Evolutionary conservation across 176 grass and related monocot genomes (phyloP).

Genomic region (Bothriochloa decipiens): DNA sequence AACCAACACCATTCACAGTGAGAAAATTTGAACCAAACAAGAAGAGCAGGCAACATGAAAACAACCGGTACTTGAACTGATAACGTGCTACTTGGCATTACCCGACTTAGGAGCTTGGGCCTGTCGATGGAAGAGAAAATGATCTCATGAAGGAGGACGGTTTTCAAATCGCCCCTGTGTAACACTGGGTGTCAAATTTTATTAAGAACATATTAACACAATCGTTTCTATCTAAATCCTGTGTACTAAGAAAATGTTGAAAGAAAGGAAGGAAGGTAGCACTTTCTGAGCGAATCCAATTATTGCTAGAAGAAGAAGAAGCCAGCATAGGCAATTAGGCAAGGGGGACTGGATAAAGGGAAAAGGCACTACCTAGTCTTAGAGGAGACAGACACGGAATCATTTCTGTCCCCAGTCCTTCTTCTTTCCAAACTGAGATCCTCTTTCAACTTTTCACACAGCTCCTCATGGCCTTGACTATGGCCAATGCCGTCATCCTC

Average conservation of each 20-base stretch:
- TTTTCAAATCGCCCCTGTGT: slow-evolving; percentile 47
- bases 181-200: slow-evolving; percentile 11
- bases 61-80: neutral
- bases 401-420: neutral
- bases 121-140: slow-evolving; percentile 82
- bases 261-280: neutral
- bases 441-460: slow-evolving; percentile 34
- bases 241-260: neutral
- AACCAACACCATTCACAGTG: slow-evolving; percentile 30
- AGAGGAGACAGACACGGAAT: slow-evolving; percentile 30
- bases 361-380: neutral
- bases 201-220: neutral
- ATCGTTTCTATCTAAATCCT: neutral
- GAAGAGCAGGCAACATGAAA: slow-evolving; percentile 6
- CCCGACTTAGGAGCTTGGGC: slow-evolving; percentile 77
- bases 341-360: neutral
- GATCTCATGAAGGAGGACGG: slow-evolving; percentile 69
- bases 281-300: slow-evolving; percentile 19
- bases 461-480: slow-evolving; percentile 14
- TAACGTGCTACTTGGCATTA: slow-evolving; percentile 8
- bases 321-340: slow-evolving; percentile 1
- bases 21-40: neutral
- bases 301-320: neutral
- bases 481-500: neutral
- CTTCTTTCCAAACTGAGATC: slow-evolving; percentile 33